Percentiles rank a stretch among this genome's conserved stretches.
phyloP scores from a whole-genome alignment of 2,329 filamentous ascomycete species.

The Talaromyces sp. region DNA sequence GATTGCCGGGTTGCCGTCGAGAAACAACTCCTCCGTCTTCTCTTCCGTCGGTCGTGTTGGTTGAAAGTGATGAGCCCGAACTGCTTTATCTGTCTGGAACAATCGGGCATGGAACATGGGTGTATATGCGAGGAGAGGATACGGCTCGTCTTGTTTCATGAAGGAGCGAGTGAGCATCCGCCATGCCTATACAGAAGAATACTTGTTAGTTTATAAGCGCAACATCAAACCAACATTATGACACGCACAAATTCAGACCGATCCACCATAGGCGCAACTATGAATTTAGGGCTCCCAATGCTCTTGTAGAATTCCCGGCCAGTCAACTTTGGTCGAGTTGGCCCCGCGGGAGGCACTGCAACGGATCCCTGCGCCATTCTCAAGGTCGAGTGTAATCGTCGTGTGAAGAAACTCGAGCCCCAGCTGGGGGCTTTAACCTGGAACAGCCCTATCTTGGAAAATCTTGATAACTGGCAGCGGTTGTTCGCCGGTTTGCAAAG shows the following conservation, averaged over 20 bases:
- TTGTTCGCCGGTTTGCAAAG: background rate
- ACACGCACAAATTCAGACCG: conserved; percentile 86
- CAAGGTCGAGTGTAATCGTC: conserved; percentile 6
- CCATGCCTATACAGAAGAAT: conserved; percentile 65
- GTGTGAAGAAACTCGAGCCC: conserved; percentile 19
- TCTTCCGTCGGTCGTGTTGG: conserved; percentile 45
- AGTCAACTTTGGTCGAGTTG: conserved; percentile 57
- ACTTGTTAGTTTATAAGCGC: conserved; percentile 7
- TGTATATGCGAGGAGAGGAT: conserved; percentile 75
- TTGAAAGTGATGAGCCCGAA: conserved; percentile 78
- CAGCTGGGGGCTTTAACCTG: conserved; percentile 21
- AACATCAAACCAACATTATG: background rate
- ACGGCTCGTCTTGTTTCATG: conserved; percentile 61
- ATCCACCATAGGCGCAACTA: conserved; percentile 97
- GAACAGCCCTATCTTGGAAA: conserved; percentile 27
- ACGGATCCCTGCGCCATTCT: conserved; percentile 20
- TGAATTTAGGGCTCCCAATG: conserved; percentile 82
- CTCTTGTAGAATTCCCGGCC: conserved; percentile 92
- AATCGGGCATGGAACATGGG: conserved; percentile 95
- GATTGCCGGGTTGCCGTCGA: conserved; percentile 79
- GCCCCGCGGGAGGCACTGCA: conserved; percentile 13
- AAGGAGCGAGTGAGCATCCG: conserved; percentile 93
- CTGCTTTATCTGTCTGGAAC: conserved; percentile 70
- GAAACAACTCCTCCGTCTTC: conserved; percentile 44
- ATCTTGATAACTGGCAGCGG: background rate